Conservation (phyloP, 805 yeast species). For the Lipomyces sp. region DNA sequence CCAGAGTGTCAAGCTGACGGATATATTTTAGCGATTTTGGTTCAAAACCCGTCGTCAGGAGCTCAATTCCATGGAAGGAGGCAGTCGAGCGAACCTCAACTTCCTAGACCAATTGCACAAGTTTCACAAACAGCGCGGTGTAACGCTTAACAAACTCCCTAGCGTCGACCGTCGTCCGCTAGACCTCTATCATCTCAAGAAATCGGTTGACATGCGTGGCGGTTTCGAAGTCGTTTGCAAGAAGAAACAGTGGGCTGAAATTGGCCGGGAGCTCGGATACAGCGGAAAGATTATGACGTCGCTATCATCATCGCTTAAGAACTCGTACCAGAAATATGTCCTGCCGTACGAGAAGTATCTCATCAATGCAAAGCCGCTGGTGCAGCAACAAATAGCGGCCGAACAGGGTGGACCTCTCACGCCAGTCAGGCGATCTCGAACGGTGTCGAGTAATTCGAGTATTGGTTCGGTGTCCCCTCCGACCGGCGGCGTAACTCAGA, state of each 20-base stretch:
- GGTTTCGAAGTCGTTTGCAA: conserved; percentile 41
- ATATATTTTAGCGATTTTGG: conserved; percentile 38
- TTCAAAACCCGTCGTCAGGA: conserved; percentile 46
- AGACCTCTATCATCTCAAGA: conserved; percentile 44
- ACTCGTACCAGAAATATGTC: conserved; percentile 47
- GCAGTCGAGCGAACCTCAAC: conserved; percentile 44
- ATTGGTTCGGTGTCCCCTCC: conserved; percentile 5
- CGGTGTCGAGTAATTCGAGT: conserved; percentile 25
- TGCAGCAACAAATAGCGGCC: conserved; percentile 32
- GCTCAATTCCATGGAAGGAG: conserved; percentile 46
- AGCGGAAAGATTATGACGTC: conserved; percentile 74
- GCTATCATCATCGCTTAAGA: conserved; percentile 66
- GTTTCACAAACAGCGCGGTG: conserved; percentile 43
- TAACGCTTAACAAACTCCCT: conserved; percentile 39
- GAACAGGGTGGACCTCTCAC: conserved; percentile 34
- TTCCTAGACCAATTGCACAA: conserved; percentile 45
- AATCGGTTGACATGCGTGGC: conserved; percentile 41
- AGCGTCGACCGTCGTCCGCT: conserved; percentile 40
- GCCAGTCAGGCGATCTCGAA: conserved; percentile 30
- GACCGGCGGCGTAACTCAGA: not conserved
- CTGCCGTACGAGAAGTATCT: conserved; percentile 43
- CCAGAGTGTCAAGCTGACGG: not conserved
- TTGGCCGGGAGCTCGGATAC: conserved; percentile 80
- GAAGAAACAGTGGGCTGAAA: conserved; percentile 69
- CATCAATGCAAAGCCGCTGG: conserved; percentile 34